Conservation (phyloP, 257 asterid species). For the Gynochthodes officinalis region DNA sequence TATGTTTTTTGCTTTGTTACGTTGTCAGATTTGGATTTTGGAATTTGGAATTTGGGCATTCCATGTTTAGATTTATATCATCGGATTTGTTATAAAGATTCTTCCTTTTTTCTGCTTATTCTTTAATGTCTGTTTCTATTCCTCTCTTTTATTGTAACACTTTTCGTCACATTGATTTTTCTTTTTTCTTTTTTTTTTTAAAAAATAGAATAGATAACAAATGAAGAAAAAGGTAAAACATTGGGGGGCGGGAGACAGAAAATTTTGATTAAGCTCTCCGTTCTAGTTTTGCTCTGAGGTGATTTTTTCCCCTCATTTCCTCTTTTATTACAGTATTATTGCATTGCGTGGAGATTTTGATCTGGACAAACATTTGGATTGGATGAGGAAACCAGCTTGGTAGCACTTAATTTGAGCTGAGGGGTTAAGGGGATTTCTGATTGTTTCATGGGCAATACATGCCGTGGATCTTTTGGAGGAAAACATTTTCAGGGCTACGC, state of each 20-base stretch:
- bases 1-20: background rate
- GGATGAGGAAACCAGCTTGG: constrained; percentile 27
- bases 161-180: background rate
- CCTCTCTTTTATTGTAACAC: background rate
- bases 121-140: background rate
- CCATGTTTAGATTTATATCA: no score
- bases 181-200: background rate
- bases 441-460: constrained; percentile 96
- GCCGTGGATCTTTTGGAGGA: constrained; percentile 87
- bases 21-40: background rate
- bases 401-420: constrained; percentile 22
- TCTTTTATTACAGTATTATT: no score
- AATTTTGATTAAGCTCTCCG: no score
- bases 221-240: no score
- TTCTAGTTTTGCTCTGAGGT: no score
- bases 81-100: background rate
- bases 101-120: background rate
- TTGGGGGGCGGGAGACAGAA: no score
- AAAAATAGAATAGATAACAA: no score
- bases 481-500: constrained; percentile 56
- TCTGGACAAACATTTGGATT: constrained; percentile 13
- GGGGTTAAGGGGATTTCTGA: constrained; percentile 21
- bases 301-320: no score
- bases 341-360: constrained; percentile 17
- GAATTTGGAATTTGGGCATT: constrained; percentile 4